Conservation (phyloP, 2,329 filamentous ascomycete species). For the Plectosphaerella sp. region DNA sequence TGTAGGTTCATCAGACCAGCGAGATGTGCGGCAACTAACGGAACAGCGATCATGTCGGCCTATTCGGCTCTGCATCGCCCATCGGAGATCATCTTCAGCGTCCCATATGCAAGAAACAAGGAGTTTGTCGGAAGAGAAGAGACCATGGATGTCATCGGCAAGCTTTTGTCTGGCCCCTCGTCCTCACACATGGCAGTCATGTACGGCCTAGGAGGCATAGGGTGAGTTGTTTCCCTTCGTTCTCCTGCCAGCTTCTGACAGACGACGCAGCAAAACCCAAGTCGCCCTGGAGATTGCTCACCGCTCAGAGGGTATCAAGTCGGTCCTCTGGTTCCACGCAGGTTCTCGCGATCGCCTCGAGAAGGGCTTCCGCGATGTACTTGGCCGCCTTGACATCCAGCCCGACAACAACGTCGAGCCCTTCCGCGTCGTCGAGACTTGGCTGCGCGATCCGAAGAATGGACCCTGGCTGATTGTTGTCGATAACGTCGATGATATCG, state of each 20-base stretch:
- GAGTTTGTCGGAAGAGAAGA: not conserved
- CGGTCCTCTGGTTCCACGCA: not conserved
- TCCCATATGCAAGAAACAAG: not conserved
- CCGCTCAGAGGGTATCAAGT: not conserved
- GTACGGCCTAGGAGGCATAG: not conserved
- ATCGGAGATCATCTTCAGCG: not conserved
- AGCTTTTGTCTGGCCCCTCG: not conserved
- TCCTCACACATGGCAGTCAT: not conserved
- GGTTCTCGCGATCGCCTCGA: not conserved
- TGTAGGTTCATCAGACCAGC: not conserved
- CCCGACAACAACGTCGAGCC: not conserved
- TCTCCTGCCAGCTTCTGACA: no score
- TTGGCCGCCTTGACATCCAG: not conserved
- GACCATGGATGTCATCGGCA: not conserved
- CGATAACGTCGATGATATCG: not conserved
- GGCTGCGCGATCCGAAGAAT: constrained; percentile 1
- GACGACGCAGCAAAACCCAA: not conserved
- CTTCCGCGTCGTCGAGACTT: not conserved
- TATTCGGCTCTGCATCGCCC: constrained; percentile 1
- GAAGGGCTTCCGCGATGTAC: not conserved
- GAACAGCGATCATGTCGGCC: not conserved
- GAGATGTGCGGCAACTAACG: not conserved
- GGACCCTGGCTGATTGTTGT: not conserved
- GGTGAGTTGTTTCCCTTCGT: not conserved
- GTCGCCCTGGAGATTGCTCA: not conserved